Conservation (phyloP, 2,329 filamentous ascomycete species). For the Aspergillus hiratsukae region DNA sequence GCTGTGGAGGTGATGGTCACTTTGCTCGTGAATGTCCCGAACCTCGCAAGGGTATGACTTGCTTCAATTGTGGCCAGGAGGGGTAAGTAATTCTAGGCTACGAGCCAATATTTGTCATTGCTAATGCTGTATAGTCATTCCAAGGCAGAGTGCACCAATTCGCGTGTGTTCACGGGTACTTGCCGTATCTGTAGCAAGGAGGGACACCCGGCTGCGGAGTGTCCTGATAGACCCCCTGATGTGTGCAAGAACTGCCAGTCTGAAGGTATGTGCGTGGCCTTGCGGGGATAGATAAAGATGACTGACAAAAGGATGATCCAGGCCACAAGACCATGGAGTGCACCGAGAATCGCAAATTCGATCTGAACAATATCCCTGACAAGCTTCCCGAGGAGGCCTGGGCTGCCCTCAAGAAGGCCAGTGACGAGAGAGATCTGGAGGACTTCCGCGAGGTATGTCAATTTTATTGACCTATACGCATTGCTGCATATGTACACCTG, state of each 20-base stretch:
- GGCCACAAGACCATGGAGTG: constrained; percentile 45
- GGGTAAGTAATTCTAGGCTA: constrained; percentile 24
- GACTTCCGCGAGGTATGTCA: constrained; percentile 44
- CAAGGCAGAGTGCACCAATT: constrained; percentile 44
- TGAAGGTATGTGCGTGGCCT: constrained; percentile 33
- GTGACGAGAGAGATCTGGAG: constrained; percentile 46
- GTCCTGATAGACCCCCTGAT: constrained; percentile 40
- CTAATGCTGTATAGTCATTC: constrained; percentile 29
- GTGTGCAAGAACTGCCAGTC: constrained; percentile 45
- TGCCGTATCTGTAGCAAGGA: constrained; percentile 45
- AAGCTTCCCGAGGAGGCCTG: constrained; percentile 48
- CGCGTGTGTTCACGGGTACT: constrained; percentile 44
- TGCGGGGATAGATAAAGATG: not conserved
- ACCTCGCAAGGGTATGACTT: constrained; percentile 36
- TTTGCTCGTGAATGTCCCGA: constrained; percentile 43
- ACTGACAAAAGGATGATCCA: constrained; percentile 15
- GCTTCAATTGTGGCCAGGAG: constrained; percentile 41
- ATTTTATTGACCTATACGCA: no score
- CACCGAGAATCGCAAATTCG: constrained; percentile 42
- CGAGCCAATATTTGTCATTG: not conserved
- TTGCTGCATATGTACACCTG: not conserved
- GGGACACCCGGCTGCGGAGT: constrained; percentile 43
- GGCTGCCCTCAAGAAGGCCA: constrained; percentile 46
- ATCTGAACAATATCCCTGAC: constrained; percentile 43
- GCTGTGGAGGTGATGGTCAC: constrained; percentile 35